Evolutionary conservation across 768 basidiomycete species (phyloP).

Genomic region (Gelatoporia subvermispora): DNA sequence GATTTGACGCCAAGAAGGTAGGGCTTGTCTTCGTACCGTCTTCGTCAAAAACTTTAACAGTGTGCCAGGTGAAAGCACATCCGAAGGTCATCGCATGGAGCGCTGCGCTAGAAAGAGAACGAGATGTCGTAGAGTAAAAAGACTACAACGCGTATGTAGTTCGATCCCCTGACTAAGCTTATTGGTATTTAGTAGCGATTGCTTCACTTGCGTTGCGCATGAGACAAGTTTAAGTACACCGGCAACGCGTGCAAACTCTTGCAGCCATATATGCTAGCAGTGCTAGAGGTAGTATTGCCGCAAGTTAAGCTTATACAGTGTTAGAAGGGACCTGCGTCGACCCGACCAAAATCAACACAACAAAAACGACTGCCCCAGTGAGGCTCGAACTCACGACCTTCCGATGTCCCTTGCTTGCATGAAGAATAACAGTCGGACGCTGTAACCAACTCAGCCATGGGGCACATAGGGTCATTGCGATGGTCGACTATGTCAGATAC

Average conservation of each 20-base stretch:
- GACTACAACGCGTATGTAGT: too few relatives aligned
- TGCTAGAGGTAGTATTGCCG: too few relatives aligned
- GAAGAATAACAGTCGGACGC: slow-evolving; percentile 77
- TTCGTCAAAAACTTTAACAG: neutral
- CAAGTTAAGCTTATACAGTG: too few relatives aligned
- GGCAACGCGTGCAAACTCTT: too few relatives aligned
- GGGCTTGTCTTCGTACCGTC: neutral
- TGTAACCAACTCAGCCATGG: slow-evolving; percentile 77
- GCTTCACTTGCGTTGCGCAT: too few relatives aligned
- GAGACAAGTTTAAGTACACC: too few relatives aligned
- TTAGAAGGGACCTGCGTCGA: too few relatives aligned
- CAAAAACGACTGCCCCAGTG: slow-evolving; percentile 31
- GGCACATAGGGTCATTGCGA: too few relatives aligned
- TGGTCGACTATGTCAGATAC: too few relatives aligned
- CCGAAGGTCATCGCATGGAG: slow-evolving; percentile 41
- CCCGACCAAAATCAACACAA: neutral
- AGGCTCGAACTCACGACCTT: slow-evolving; percentile 71
- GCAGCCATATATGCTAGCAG: too few relatives aligned
- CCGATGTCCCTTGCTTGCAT: slow-evolving; percentile 37
- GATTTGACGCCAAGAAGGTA: slow-evolving; percentile 50
- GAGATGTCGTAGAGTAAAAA: neutral
- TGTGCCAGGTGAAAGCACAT: slow-evolving; percentile 34
- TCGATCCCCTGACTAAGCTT: too few relatives aligned
- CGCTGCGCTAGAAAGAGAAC: slow-evolving; percentile 23
- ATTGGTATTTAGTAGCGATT: too few relatives aligned